Evolutionary conservation across 208 protist species (phyloP).

Genomic region (Leishmania turanica): DNA sequence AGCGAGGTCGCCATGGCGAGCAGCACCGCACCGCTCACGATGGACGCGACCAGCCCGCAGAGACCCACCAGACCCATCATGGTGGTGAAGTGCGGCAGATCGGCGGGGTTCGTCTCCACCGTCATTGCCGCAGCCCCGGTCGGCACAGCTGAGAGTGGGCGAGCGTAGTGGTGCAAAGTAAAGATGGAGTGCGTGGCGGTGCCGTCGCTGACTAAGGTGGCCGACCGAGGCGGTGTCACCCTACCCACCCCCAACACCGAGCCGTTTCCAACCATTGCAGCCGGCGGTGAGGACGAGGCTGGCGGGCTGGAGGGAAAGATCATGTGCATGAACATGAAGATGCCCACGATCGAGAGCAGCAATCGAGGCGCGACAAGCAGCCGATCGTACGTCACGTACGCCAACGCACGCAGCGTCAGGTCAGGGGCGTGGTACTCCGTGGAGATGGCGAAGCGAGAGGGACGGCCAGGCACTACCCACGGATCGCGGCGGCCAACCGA

Average conservation of each 20-base stretch:
- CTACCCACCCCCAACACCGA: not conserved
- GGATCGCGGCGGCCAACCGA: constrained; percentile 4
- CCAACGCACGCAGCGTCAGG: constrained; percentile 32
- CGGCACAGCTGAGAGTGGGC: not conserved
- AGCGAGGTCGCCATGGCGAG: constrained; percentile 27
- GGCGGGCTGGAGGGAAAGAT: constrained; percentile 28
- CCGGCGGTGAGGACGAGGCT: not conserved
- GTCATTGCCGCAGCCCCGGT: not conserved
- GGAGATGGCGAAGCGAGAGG: constrained; percentile 17
- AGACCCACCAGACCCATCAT: constrained; percentile 16
- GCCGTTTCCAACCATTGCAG: not conserved
- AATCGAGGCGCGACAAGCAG: constrained; percentile 26
- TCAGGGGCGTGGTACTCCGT: constrained; percentile 28
- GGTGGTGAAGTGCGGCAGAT: constrained; percentile 5
- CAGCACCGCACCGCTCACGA: constrained; percentile 20
- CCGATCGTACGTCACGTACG: constrained; percentile 31
- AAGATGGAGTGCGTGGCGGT: constrained; percentile 10
- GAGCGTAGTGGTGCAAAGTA: constrained; percentile 9
- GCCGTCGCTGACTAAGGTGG: not conserved
- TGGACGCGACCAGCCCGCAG: constrained; percentile 18
- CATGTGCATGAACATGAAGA: constrained; percentile 40
- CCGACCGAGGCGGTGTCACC: not conserved
- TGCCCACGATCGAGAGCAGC: constrained; percentile 29
- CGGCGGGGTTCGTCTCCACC: not conserved
- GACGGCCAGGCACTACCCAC: constrained; percentile 23